A percentile compares a stretch with the other conserved stretches of the same genome.
phyloP scores from a whole-genome alignment of 345 rosid species.

The Capsella bursapastoris region DNA sequence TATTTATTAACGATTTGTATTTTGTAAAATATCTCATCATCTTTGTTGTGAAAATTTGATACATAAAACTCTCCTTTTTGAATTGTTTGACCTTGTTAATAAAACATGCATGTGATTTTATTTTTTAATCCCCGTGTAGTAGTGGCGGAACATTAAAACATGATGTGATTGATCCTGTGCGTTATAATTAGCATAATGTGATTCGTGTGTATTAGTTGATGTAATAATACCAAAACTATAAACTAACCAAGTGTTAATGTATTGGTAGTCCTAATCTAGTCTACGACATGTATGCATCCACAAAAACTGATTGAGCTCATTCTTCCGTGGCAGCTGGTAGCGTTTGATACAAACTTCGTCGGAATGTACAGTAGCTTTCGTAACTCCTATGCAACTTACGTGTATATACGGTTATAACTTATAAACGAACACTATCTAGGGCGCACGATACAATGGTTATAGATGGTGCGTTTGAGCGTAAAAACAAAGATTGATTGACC shows the following conservation, averaged over 20 bases:
- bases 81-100: neutral
- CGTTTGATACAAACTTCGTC: too few relatives aligned
- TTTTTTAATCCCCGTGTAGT: neutral
- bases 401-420: too few relatives aligned
- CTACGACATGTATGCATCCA: neutral
- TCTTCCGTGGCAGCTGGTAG: too few relatives aligned
- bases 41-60: neutral
- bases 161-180: neutral
- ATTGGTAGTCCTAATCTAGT: too few relatives aligned
- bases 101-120: neutral
- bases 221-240: neutral
- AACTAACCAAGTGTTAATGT: neutral
- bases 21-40: neutral
- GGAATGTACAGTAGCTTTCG: too few relatives aligned
- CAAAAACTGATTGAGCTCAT: neutral
- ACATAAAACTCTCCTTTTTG: neutral
- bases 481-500: too few relatives aligned
- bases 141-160: conserved; percentile 8
- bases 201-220: neutral
- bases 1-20: too few relatives aligned
- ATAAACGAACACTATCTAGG: too few relatives aligned
- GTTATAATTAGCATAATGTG: neutral
- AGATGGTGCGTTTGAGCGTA: too few relatives aligned
- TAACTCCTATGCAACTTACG: too few relatives aligned
- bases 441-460: too few relatives aligned